Evolutionary conservation across 1,139 yeast species (phyloP), one percentile per base, ranked within the genome.

Genomic region (Saccharomycopsis hybrid): DNA sequence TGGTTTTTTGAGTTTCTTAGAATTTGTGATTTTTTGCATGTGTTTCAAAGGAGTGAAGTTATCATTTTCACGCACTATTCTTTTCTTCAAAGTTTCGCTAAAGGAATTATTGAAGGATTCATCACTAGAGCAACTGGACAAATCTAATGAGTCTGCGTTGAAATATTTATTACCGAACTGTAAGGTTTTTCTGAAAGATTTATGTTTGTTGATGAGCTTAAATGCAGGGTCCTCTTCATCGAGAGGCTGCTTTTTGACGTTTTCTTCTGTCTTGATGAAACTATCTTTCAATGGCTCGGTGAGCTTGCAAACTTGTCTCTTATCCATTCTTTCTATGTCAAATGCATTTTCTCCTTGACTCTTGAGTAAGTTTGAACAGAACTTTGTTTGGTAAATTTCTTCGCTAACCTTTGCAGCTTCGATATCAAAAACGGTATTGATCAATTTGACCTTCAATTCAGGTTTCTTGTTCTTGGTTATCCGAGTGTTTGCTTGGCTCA

Each of bases 1-100:
- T 37, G 54, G 54, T 40, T 53, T 53, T 39, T 51, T 53, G 45
- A 49, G 36, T 37, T 53, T 51, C 30, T 53, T 51, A 27, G 43
- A 41, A 3, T 27, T 39, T 13, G 27, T 38, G 24, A n/a, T 30
- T 24, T 9, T 36, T 5, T 18, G 37, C 35, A 33, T 31, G 11
- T 8, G 13, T n/a, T 44, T 43, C 31, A 41, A 27, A 28, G 51
- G 53, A 9, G 48, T 53, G 46, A 48, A 50, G 40, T 33, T 43
- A 13, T 48, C 53, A 27, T 37, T 36, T 18, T 47, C 49, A 37
- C 46, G 40, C 8, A 33, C 38, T 9, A 46, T 35, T 24, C 45
- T 28, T 35, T 50, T 52, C 28, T 35, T 50, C 8, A 43, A 31
- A 7, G 49, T 24, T 9, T 47, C 49, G 31, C 27, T 49, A 31